Evolutionary conservation across 495 filamentous ascomycete genomes (phyloP).

Genomic region (Chaetomium tenue): DNA sequence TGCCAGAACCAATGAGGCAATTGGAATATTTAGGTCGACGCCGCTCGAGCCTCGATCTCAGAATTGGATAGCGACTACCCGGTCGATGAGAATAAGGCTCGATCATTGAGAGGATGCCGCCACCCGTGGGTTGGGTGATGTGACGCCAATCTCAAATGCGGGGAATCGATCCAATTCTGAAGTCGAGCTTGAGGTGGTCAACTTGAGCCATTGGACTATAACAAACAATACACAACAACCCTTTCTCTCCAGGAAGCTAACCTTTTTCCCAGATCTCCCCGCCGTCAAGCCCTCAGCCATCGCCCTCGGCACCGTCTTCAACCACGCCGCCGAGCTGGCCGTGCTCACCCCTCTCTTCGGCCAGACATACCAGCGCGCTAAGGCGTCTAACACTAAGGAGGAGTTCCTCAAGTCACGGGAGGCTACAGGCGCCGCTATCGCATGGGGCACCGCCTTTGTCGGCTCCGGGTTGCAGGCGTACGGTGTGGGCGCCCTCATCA

Average conservation of each 20-base stretch:
- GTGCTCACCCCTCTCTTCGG: conserved; percentile 90
- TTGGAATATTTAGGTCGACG: conserved; percentile 7
- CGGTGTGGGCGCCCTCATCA: conserved; percentile 91
- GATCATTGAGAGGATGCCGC: not conserved
- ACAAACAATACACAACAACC: not conserved
- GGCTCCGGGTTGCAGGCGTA: conserved; percentile 91
- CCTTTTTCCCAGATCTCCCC: conserved; percentile 66
- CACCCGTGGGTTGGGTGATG: not conserved
- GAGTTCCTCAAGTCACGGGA: conserved; percentile 95
- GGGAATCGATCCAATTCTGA: not conserved
- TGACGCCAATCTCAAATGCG: not conserved
- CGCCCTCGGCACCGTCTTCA: conserved; percentile 92
- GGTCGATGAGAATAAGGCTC: not conserved
- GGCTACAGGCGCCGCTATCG: conserved; percentile 78
- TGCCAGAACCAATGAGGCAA: not conserved
- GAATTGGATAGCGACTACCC: not conserved
- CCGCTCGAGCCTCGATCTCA: not conserved
- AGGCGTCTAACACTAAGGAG: conserved; percentile 88
- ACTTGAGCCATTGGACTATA: not conserved
- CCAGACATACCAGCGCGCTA: conserved; percentile 90
- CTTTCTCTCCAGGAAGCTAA: conserved; percentile 23
- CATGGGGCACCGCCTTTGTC: conserved; percentile 85
- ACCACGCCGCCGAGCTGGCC: conserved; percentile 63
- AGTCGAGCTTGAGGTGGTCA: not conserved
- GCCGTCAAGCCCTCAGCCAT: conserved; percentile 97